Evolutionary conservation across 164 flowering plant species (phyloP).

Genomic region (Vitis amurensis): DNA sequence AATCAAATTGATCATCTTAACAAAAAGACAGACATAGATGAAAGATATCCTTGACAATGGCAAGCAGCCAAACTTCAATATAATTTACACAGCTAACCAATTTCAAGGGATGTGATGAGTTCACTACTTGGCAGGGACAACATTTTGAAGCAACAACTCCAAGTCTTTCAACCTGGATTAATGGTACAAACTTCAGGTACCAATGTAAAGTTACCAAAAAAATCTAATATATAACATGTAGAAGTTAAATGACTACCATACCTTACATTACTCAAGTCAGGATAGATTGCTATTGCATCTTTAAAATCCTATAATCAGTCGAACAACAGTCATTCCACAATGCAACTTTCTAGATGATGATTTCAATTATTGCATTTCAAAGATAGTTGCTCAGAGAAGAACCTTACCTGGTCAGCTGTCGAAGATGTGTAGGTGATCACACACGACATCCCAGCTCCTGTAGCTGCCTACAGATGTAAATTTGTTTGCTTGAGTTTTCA

Average conservation of each 20-base stretch:
- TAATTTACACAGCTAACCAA: background rate
- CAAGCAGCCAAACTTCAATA: background rate
- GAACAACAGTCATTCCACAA: background rate
- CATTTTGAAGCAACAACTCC: constrained; percentile 58
- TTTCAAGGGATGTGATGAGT: background rate
- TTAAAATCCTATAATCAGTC: constrained; percentile 63
- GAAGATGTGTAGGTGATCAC: constrained; percentile 85
- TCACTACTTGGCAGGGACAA: constrained; percentile 40
- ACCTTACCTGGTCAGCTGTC: constrained; percentile 81
- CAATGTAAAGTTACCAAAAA: background rate
- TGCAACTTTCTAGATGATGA: background rate
- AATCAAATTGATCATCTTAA: background rate
- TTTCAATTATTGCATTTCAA: background rate
- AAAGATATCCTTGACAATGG: background rate
- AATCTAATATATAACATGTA: background rate
- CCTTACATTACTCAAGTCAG: constrained; percentile 80
- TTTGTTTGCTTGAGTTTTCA: background rate
- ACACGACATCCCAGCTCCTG: constrained; percentile 87
- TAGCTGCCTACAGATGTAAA: constrained; percentile 70
- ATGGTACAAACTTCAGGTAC: background rate
- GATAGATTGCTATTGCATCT: constrained; percentile 80
- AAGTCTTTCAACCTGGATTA: constrained; percentile 64
- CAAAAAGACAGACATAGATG: background rate
- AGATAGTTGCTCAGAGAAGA: background rate
- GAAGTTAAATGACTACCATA: constrained; percentile 19